A percentile compares a stretch with the other conserved stretches of the same genome.
Evolutionary conservation across 2,329 filamentous ascomycete genomes (phyloP).

Genomic region (Ophiocordyceps camponoti-floridani): DNA sequence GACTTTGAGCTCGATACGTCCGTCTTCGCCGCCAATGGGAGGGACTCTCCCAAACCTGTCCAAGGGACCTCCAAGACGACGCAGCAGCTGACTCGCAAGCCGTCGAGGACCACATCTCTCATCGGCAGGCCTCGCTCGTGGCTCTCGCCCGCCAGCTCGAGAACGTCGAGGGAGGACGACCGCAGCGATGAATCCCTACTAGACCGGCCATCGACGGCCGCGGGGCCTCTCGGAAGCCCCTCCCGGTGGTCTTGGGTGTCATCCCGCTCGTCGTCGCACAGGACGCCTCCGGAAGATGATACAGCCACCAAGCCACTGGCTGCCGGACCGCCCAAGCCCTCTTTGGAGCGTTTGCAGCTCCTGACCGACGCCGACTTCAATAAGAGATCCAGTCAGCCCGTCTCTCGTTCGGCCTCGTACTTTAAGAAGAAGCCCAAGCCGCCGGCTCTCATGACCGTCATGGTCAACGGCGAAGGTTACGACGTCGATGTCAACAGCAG

Average conservation of each 20-base stretch:
- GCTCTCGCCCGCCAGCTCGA: constrained; percentile 27
- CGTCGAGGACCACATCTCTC: constrained; percentile 24
- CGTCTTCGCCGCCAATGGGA: constrained; percentile 16
- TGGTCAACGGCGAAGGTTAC: too few species aligned
- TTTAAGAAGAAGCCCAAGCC: constrained; percentile 31
- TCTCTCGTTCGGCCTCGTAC: constrained; percentile 27
- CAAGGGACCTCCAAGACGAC: neutral
- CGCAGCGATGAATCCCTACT: too few species aligned
- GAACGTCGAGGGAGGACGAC: constrained; percentile 15
- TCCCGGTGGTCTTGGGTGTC: constrained; percentile 32
- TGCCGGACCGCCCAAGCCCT: constrained; percentile 8
- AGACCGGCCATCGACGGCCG: constrained; percentile 10
- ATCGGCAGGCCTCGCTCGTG: constrained; percentile 33
- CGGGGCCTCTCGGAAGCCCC: constrained; percentile 30
- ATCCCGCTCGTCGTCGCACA: constrained; percentile 30
- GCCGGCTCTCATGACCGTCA: constrained; percentile 22
- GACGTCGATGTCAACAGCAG: constrained; percentile 22
- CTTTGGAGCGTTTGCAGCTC: constrained; percentile 12
- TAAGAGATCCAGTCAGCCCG: constrained; percentile 6
- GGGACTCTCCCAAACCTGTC: neutral
- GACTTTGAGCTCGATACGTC: constrained; percentile 28
- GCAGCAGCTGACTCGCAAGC: constrained; percentile 2
- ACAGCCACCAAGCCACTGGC: constrained; percentile 7
- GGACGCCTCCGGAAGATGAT: constrained; percentile 12
- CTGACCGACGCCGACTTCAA: constrained; percentile 8